A percentile compares a stretch with the other conserved stretches of the same genome.
Evolutionary conservation across 2,329 filamentous ascomycete genomes (phyloP).

Genomic region (Epichloe glyceriae): DNA sequence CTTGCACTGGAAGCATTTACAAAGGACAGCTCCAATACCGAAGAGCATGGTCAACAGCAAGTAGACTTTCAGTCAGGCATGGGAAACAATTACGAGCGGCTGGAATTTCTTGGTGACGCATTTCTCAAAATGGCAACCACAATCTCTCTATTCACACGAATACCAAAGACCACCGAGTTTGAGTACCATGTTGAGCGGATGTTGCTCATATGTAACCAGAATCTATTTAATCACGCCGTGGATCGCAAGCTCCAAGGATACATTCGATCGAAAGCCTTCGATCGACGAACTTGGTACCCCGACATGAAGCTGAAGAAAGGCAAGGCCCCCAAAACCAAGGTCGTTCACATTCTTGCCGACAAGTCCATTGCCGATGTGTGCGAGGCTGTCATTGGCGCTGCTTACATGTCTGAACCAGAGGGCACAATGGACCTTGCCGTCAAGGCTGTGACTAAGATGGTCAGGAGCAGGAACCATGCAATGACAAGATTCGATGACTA

Average conservation of each 20-base stretch:
- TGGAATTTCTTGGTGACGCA: slow-evolving; percentile 87
- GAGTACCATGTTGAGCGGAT: slow-evolving; percentile 85
- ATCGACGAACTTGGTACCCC: slow-evolving; percentile 79
- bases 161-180: slow-evolving; percentile 69
- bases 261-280: slow-evolving; percentile 73
- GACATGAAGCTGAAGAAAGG: slow-evolving; percentile 61
- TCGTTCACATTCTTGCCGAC: slow-evolving; percentile 59
- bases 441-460: slow-evolving; percentile 53
- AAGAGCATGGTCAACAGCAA: slow-evolving; percentile 54
- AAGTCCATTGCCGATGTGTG: slow-evolving; percentile 93
- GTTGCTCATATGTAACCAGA: slow-evolving; percentile 82
- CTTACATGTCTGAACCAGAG: slow-evolving; percentile 39
- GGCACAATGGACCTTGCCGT: slow-evolving; percentile 44
- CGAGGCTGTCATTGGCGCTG: slow-evolving; percentile 85
- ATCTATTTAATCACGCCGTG: slow-evolving; percentile 66
- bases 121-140: slow-evolving; percentile 95
- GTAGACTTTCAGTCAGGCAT: slow-evolving; percentile 71
- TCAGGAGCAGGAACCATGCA: slow-evolving; percentile 54
- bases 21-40: slow-evolving; percentile 78
- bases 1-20: slow-evolving; percentile 82
- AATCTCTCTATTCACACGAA: slow-evolving; percentile 67
- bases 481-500: slow-evolving; percentile 65
- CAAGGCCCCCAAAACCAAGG: slow-evolving; percentile 37
- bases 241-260: slow-evolving; percentile 56
- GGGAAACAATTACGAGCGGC: slow-evolving; percentile 87